Percentiles rank a stretch among this genome's conserved stretches.
These are phyloP conservation scores for Alternaria triticina DNA, from an alignment of 2,329 filamentous ascomycete genomes.

Conservation along the genomic window DNA sequence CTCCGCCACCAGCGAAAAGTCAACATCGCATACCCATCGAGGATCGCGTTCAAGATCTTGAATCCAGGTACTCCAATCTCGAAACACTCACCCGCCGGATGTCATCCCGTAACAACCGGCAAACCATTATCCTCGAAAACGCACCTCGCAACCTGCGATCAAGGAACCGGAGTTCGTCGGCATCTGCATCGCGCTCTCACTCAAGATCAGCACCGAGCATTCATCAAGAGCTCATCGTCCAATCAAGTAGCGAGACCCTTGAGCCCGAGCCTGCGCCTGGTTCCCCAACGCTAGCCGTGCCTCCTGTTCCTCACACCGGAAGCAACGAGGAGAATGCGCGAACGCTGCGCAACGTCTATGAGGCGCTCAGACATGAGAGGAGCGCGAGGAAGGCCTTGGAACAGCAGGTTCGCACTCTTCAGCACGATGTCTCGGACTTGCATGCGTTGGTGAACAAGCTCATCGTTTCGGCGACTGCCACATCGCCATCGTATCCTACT, in stretches of 20 bases:
- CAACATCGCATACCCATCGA: conserved; percentile 39
- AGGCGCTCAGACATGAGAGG: conserved; percentile 38
- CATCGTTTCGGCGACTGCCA: conserved; percentile 20
- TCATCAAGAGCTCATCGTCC: conserved; percentile 20
- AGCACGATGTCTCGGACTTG: conserved; percentile 39
- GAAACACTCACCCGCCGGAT: conserved; percentile 42
- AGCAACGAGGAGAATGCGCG: conserved; percentile 3
- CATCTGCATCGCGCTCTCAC: conserved; percentile 20
- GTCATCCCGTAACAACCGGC: conserved; percentile 42
- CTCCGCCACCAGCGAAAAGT: conserved; percentile 15
- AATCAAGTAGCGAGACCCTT: conserved; percentile 22
- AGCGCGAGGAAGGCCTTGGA: conserved; percentile 44
- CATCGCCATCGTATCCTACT: conserved; percentile 39
- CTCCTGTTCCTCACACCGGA: not conserved
- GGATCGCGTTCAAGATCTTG: conserved; percentile 42
- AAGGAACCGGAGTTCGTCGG: conserved; percentile 39
- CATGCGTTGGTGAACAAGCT: conserved; percentile 40
- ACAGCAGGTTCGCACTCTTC: conserved; percentile 38
- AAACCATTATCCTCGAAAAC: conserved; percentile 49
- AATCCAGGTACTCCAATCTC: conserved; percentile 38
- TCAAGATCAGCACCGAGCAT: conserved; percentile 24
- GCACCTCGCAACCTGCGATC: conserved; percentile 42
- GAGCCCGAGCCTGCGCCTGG: conserved; percentile 7
- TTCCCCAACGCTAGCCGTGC: conserved; percentile 18
- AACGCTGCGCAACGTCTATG: conserved; percentile 31